Evolutionary conservation across 352 stramenopile genomes (phyloP), one percentile per base, ranked within the genome.

Genomic region (Phytophthora agathidicida): DNA sequence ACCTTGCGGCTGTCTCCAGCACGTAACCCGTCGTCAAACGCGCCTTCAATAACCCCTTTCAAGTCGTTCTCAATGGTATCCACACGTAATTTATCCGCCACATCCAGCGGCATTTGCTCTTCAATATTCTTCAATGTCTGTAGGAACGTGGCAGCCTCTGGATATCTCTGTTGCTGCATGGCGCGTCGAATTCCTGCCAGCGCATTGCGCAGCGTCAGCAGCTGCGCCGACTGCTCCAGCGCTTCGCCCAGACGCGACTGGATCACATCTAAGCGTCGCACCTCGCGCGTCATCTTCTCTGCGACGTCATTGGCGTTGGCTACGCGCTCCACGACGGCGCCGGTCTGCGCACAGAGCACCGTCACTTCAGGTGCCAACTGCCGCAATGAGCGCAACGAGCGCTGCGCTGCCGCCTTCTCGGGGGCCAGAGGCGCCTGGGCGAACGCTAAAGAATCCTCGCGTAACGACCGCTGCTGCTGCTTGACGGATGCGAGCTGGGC

Each of bases 261-360:
- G 27, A 93, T 73, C 49, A 91, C 79, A 46, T 93, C 87, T 24
- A 96, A 62, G 9, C 75, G 83, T 19, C 87, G 82, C 46, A 96
- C 85, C 26, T 96, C 86, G 26, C 77, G 74, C 41, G 87, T 94
- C 87, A 96, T 96, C 63, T 93, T 94, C 50, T 90, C 87, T 5
- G 85, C 87, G 8, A 96, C 82, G n/a, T 96, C 87, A 61, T 96
- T 94, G 3, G 87, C 85, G 36, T 94, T 94, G 10, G 79, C 83
- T 36, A 96, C 84, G 37, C 83, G 82, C 66, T 93, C 83, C 10
- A 91, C 87, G 35, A 96, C 85, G 20, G 85, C 81, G 22, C 82
- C 80, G 8, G 87, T 96, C 58, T 92, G 83, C 20, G 73, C 79
- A 37, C 85, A 77, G 11, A 96, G 76, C 42, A 87, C 71, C 2